phyloP scores from a whole-genome alignment of 257 asterid species.

The Vinca minor region DNA sequence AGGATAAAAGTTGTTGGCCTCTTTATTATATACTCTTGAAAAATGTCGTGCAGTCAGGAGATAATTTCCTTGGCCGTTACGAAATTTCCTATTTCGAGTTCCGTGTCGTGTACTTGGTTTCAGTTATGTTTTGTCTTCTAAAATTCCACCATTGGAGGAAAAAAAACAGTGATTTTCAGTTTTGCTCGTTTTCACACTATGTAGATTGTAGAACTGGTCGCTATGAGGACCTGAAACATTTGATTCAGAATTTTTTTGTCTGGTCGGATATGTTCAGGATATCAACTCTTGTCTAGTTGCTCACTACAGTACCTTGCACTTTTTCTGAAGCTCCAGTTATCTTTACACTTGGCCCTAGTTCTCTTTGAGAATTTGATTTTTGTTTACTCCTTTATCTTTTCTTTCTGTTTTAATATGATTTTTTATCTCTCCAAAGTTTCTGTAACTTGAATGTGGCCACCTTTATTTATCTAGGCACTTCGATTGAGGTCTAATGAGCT shows the following conservation, averaged over 20 bases:
- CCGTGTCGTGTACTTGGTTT: not conserved
- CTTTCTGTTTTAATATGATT: too few species aligned
- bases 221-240: not conserved
- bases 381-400: not conserved
- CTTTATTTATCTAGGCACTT: conserved; percentile 49
- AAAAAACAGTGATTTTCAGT: not conserved
- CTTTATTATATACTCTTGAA: not conserved
- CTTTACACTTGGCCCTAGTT: not conserved
- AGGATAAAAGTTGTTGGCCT: not conserved
- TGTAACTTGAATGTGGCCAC: not conserved
- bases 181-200: not conserved
- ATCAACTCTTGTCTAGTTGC: not conserved
- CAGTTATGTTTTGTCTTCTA: not conserved
- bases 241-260: not conserved
- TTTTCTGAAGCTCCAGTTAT: not conserved
- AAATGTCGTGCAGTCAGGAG: not conserved
- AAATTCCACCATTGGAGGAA: not conserved
- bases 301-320: not conserved
- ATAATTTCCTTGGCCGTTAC: not conserved
- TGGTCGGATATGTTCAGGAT: not conserved
- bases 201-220: not conserved
- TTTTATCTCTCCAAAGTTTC: not conserved
- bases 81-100: not conserved
- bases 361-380: not conserved
- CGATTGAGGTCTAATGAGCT: conserved; percentile 94